Conservation (phyloP, 495 filamentous ascomycete species). For the Podospora comata region DNA sequence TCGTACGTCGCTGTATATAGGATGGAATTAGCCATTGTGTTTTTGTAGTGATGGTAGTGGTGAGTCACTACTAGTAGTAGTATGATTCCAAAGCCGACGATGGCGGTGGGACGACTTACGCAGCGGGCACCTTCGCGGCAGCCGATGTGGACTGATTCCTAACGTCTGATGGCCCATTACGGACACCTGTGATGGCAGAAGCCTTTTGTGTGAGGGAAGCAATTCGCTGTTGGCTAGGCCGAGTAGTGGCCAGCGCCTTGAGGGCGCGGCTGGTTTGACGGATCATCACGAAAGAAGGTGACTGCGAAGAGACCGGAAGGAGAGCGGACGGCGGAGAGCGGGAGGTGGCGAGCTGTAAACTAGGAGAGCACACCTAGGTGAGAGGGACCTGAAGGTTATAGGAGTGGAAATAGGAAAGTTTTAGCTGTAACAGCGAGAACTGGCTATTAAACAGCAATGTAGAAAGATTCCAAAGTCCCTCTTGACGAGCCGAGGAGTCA, state of each 20-base stretch:
- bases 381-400: neutral
- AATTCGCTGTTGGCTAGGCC: constrained; percentile 32
- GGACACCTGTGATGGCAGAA: constrained; percentile 29
- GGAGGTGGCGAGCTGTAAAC: neutral
- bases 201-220: constrained; percentile 25
- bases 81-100: neutral
- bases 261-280: constrained; percentile 44
- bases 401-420: constrained; percentile 16
- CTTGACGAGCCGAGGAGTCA: constrained; percentile 25
- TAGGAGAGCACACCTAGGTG: neutral
- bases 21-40: constrained; percentile 24
- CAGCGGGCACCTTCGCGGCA: constrained; percentile 22
- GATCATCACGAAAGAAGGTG: constrained; percentile 34
- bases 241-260: constrained; percentile 41
- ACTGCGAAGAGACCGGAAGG: constrained; percentile 1
- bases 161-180: constrained; percentile 29
- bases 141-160: constrained; percentile 43
- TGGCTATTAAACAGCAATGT: constrained; percentile 12
- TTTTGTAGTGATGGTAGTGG: neutral
- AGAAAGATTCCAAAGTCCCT: constrained; percentile 9
- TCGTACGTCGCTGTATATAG: constrained; percentile 35
- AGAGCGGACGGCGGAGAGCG: constrained; percentile 19
- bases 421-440: constrained; percentile 18
- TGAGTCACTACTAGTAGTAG: neutral
- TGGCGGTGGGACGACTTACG: constrained; percentile 14